Conservation (phyloP, 345 rosid genomes). For the Angophora floribunda region DNA sequence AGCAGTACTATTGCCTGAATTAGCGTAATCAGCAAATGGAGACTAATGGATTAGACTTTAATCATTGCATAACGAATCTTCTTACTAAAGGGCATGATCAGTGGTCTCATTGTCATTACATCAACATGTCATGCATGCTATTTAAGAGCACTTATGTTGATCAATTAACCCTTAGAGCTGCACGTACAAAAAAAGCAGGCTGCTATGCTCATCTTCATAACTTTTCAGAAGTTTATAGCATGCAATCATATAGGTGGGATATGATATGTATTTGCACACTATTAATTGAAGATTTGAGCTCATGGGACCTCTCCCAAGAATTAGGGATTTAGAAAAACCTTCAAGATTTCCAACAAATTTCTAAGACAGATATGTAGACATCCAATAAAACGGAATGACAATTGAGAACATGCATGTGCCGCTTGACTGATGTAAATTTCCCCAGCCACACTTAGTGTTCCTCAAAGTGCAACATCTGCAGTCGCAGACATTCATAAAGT, state of each 20-base stretch:
- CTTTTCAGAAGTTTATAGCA: neutral
- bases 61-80: neutral
- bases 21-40: neutral
- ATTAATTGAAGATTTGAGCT: neutral
- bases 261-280: neutral
- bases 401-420: neutral
- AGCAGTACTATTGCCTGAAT: neutral
- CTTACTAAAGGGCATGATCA: neutral
- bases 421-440: neutral
- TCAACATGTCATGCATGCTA: neutral
- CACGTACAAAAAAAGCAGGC: neutral
- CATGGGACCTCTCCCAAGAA: neutral
- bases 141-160: neutral
- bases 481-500: neutral
- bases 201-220: neutral
- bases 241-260: neutral
- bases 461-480: neutral
- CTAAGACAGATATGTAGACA: neutral
- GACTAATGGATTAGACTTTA: neutral
- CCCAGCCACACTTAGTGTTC: neutral
- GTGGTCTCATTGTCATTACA: neutral
- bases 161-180: neutral
- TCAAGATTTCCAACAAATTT: neutral
- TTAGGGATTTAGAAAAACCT: neutral
- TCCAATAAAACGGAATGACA: neutral